Evolutionary conservation across 352 stramenopile species (phyloP), one percentile per base, ranked within the genome.

Genomic region (Pythium diclinum): DNA sequence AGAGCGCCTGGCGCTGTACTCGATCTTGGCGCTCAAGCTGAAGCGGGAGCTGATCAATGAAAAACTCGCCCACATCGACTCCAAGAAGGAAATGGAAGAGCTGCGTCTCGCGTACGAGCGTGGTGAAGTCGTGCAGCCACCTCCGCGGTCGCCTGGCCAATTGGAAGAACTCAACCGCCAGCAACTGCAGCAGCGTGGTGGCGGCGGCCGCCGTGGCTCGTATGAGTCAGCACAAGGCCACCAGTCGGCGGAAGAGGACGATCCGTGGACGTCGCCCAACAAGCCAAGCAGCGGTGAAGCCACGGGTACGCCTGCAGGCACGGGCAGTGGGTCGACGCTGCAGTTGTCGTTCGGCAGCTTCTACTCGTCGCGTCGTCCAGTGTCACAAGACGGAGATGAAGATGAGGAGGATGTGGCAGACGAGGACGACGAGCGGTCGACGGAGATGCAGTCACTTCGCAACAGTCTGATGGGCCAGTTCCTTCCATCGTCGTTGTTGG

Each of bases 401-500:
- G 47, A 73, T 25, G 71, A 67, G 44, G 59, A 75, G 47, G 66
- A 74, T 9, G 67, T 71, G 16, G 66, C 56, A 28, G 73, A 59
- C 0, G 75, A 79, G 16, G 81, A 93, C 6, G 83, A 91, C 49
- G 77, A 88, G 49, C 74, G 68, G 19, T 82, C 78, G 5, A 85
- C 80, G 21, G 80, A 73, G 17, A 75, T 83, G 21, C 81, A 88
- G 17, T 79, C 80, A 28, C 66, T 92, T 32, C 82, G 84, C 23
- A 88, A 72, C 61, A 90, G 78, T 38, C 66, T 91, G 3, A 92
- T 95, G 71, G 86, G 74, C 34, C 83, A 94, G 61, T 94, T 90
- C 38, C 61, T 95, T 61, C 86, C 86, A 28, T 88, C 86, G 10
- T 76, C 80, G 47, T 67, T 95, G 33, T 68, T 95, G 46, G 86